phyloP scores from a whole-genome alignment of 2,329 filamentous ascomycete species.

The Penicillium sp. region DNA sequence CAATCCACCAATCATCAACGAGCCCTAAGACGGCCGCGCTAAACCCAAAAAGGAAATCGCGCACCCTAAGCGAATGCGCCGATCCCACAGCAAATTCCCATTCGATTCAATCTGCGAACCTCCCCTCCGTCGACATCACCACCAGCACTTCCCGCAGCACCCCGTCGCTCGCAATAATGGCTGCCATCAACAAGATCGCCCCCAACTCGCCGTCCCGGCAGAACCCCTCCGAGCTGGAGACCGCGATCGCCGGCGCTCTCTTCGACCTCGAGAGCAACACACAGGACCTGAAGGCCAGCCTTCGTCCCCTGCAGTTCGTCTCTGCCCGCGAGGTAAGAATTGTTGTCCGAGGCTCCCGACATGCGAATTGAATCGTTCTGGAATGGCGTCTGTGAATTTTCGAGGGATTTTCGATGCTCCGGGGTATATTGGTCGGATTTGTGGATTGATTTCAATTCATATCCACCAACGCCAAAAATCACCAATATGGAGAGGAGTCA shows the following conservation, averaged over 20 bases:
- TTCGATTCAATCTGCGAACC: constrained; percentile 32
- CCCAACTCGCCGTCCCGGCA: constrained; percentile 93
- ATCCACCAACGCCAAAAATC: constrained; percentile 3
- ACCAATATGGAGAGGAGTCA: not conserved
- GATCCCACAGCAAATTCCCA: constrained; percentile 36
- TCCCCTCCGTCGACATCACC: constrained; percentile 34
- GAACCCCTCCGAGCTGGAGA: constrained; percentile 97
- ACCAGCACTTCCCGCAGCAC: constrained; percentile 37
- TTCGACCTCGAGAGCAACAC: constrained; percentile 99
- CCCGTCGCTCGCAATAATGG: constrained; percentile 57
- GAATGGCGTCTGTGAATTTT: constrained; percentile 20
- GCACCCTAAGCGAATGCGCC: constrained; percentile 35
- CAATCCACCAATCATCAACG: constrained; percentile 1
- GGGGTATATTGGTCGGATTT: constrained; percentile 16
- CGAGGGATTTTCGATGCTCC: constrained; percentile 10
- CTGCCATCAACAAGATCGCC: constrained; percentile 97
- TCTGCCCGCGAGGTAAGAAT: constrained; percentile 95
- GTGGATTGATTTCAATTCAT: constrained; percentile 14
- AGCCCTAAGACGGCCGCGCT: constrained; percentile 15
- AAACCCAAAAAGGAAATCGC: constrained; percentile 24
- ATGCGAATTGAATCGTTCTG: constrained; percentile 10
- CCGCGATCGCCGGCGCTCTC: constrained; percentile 92
- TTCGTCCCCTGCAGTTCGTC: constrained; percentile 97
- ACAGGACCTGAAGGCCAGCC: constrained; percentile 90
- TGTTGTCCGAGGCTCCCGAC: constrained; percentile 10